Evolutionary conservation across 2,329 filamentous ascomycete species (phyloP).

Genomic region (Pseudocercospora eumusae): DNA sequence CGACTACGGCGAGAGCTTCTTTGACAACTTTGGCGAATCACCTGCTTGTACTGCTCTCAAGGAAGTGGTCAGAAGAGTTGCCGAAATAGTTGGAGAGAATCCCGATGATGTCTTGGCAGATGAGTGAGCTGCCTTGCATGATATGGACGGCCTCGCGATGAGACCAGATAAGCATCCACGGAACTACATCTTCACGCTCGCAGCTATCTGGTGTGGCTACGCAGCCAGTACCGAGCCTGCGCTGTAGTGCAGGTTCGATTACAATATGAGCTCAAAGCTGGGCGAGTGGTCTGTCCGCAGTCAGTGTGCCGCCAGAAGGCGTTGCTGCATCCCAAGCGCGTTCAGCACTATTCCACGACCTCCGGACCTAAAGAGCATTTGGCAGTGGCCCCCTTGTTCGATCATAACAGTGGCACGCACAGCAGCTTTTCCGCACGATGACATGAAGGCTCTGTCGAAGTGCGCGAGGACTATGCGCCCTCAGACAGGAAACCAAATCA

Average conservation of each 20-base stretch:
- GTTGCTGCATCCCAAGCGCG: neutral
- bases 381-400: neutral
- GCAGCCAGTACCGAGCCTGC: neutral
- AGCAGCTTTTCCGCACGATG: neutral
- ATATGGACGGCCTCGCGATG: neutral
- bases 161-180: neutral
- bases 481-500: neutral
- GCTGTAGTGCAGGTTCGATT: neutral
- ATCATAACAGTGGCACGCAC: neutral
- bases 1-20: conserved; percentile 96
- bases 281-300: neutral
- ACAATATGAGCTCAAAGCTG: neutral
- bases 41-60: conserved; percentile 83
- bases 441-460: neutral
- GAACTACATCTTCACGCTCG: neutral
- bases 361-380: neutral
- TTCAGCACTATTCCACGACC: neutral
- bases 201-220: neutral
- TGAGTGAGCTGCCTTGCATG: conserved; percentile 21
- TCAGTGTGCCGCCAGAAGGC: neutral
- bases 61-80: conserved; percentile 72
- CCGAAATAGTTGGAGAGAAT: conserved; percentile 38
- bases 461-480: neutral
- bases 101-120: conserved; percentile 36
- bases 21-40: conserved; percentile 90